phyloP scores from a whole-genome alignment of 176 grass and related monocot genomes.

The Paspalum notatum region DNA sequence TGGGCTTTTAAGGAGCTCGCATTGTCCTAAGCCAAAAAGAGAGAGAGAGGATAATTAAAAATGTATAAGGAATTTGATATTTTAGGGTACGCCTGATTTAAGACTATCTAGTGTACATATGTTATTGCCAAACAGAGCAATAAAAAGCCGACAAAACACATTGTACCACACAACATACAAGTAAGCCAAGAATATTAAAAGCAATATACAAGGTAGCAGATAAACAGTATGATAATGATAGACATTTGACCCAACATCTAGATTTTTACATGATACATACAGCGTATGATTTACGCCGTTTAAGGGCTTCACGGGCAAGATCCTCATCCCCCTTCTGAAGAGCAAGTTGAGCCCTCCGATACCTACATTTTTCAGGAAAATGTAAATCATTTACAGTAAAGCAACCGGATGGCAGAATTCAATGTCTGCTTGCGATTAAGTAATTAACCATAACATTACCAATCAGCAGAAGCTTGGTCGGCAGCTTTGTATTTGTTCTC shows the following conservation, averaged over 20 bases:
- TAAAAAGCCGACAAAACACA: background rate
- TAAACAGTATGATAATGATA: background rate
- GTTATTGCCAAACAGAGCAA: background rate
- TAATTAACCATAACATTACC: constrained; percentile 56
- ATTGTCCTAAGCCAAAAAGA: constrained; percentile 69
- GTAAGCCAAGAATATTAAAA: background rate
- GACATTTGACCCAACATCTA: constrained; percentile 3
- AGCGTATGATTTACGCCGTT: constrained; percentile 98
- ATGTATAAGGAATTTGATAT: constrained; percentile 34
- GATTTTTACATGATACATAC: constrained; percentile 56
- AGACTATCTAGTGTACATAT: background rate
- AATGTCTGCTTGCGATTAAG: constrained; percentile 19
- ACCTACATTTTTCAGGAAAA: constrained; percentile 57
- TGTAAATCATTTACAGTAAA: constrained; percentile 12
- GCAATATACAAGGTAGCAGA: background rate
- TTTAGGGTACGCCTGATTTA: background rate
- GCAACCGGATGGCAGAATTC: constrained; percentile 22
- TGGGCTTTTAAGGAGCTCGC: constrained; percentile 88
- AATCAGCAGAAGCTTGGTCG: constrained; percentile 80
- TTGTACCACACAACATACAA: background rate
- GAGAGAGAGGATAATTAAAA: too few species aligned
- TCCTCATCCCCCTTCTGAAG: constrained; percentile 97
- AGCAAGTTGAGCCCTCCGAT: constrained; percentile 91
- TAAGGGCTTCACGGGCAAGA: constrained; percentile 97
- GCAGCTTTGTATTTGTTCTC: constrained; percentile 99